These are phyloP conservation scores for Xylaria sp. DNA, from an alignment of 2,329 filamentous ascomycete genomes.

Conservation along the genomic window DNA sequence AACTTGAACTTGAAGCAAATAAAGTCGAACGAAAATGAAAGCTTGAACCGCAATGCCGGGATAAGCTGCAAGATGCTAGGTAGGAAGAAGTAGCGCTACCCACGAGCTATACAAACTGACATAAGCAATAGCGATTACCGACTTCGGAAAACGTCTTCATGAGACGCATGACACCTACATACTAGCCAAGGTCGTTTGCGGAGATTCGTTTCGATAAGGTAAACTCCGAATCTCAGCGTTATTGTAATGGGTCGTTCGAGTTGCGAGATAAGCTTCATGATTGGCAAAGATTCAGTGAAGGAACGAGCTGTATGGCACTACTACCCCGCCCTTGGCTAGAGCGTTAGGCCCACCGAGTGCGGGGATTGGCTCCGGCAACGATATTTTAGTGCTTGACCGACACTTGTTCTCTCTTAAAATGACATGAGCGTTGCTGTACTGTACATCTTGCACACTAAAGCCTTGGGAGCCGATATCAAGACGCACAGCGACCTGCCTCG, in stretches of 20 bases:
- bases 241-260: conserved; percentile 9
- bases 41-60: not conserved
- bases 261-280: conserved; percentile 14
- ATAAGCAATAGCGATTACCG: not conserved
- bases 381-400: not conserved
- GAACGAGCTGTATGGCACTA: not conserved
- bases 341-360: conserved; percentile 5
- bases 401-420: not conserved
- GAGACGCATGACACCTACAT: not conserved
- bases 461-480: not conserved
- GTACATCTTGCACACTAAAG: not conserved
- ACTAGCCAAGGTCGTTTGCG: conserved; percentile 5
- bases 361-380: conserved; percentile 21
- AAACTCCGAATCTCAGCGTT: conserved; percentile 21
- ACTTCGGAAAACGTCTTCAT: conserved; percentile 12
- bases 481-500: too few relatives aligned
- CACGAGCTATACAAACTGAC: not conserved
- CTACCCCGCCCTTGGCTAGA: conserved; percentile 21
- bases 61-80: not conserved
- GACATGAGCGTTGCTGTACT: not conserved
- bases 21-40: not conserved
- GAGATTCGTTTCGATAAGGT: conserved; percentile 8
- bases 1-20: not conserved
- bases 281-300: not conserved
- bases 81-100: not conserved